Evolutionary conservation across 2,329 filamentous ascomycete genomes (phyloP).

Genomic region (Apiospora saccharicola): DNA sequence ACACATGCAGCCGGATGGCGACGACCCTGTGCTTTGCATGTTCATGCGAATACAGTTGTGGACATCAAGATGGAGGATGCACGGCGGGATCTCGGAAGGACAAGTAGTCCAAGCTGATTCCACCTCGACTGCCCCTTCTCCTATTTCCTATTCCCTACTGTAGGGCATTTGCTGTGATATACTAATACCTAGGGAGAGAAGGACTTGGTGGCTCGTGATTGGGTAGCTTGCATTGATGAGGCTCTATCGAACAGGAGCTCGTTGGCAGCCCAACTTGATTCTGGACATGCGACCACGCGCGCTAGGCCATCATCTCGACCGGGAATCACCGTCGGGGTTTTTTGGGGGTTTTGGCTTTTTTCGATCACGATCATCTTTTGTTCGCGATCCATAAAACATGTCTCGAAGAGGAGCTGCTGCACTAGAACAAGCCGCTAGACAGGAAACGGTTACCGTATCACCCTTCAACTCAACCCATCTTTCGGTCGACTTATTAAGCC

Average conservation of each 20-base stretch:
- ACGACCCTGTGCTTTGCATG: neutral
- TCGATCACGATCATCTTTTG: neutral
- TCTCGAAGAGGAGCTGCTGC: neutral
- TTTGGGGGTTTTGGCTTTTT: neutral
- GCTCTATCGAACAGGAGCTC: conserved; percentile 3
- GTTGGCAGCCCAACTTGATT: neutral
- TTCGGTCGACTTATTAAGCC: neutral
- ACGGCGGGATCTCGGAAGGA: neutral
- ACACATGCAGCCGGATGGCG: neutral
- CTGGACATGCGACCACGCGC: neutral
- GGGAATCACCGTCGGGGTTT: conserved; percentile 5
- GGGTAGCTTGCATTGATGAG: conserved; percentile 9
- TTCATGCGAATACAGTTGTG: neutral
- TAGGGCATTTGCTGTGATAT: neutral
- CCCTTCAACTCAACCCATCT: neutral
- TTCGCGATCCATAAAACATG: conserved; percentile 7
- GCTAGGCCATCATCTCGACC: neutral
- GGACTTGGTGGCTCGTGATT: neutral
- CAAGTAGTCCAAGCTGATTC: neutral
- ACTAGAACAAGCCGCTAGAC: conserved; percentile 1
- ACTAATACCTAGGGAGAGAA: neutral
- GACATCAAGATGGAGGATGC: neutral
- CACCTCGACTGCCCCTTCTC: neutral
- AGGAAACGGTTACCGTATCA: neutral
- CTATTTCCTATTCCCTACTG: neutral